phyloP scores from a whole-genome alignment of 2,329 filamentous ascomycete species.

The Cordyceps cateniannulata region DNA sequence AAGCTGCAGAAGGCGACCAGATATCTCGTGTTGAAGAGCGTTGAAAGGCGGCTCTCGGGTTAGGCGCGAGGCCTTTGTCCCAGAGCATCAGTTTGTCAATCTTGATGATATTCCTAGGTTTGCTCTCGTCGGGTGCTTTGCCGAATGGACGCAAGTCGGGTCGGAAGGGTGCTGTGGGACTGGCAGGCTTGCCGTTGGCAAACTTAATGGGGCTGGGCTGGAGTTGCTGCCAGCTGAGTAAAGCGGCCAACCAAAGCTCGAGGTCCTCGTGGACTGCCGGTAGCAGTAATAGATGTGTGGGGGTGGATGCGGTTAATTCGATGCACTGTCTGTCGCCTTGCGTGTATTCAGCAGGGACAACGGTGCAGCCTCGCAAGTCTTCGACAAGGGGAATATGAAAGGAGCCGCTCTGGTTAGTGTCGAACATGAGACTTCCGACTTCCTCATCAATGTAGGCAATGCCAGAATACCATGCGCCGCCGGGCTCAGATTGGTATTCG shows the following conservation, averaged over 20 bases:
- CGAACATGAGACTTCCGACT: slow-evolving; percentile 66
- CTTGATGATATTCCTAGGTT: slow-evolving; percentile 73
- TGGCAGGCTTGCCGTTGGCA: slow-evolving; percentile 34
- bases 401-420: slow-evolving; percentile 59
- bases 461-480: slow-evolving; percentile 61
- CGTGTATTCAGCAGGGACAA: slow-evolving; percentile 48
- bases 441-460: slow-evolving; percentile 74
- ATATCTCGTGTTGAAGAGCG: slow-evolving; percentile 52
- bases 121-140: slow-evolving; percentile 26
- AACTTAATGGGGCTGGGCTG: slow-evolving; percentile 52
- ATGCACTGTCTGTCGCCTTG: slow-evolving; percentile 43
- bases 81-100: slow-evolving; percentile 86
- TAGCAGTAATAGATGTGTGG: slow-evolving; percentile 57
- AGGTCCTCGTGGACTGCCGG: slow-evolving; percentile 60
- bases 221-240: slow-evolving; percentile 76
- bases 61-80: slow-evolving; percentile 64
- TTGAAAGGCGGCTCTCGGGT: slow-evolving; percentile 50
- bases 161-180: slow-evolving; percentile 29
- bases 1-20: slow-evolving; percentile 52
- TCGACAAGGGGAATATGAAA: slow-evolving; percentile 63
- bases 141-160: slow-evolving; percentile 38
- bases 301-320: slow-evolving; percentile 47
- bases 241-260: slow-evolving; percentile 72
- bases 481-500: slow-evolving; percentile 59
- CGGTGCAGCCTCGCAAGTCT: slow-evolving; percentile 67